Conservation (phyloP, 2,329 filamentous ascomycete species). For the Pestalotiopsis sp. region DNA sequence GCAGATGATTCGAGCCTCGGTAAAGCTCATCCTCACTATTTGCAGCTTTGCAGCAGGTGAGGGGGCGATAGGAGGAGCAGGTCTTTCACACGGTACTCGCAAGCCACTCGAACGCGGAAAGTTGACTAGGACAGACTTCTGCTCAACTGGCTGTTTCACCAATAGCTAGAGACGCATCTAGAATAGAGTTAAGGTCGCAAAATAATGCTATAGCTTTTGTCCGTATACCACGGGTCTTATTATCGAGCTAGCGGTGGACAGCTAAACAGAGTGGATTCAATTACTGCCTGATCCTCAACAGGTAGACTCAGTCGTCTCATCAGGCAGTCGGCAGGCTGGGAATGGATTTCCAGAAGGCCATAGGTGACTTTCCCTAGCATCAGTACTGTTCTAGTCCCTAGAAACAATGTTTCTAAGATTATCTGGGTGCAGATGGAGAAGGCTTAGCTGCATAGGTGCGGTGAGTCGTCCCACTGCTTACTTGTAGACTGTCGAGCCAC, state of each 20-base stretch:
- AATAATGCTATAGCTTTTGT: too few species aligned
- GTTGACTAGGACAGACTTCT: neutral
- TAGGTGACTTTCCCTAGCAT: too few species aligned
- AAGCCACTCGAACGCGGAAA: neutral
- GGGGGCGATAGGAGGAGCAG: neutral
- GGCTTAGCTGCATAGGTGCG: neutral
- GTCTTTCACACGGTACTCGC: neutral
- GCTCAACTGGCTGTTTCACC: neutral
- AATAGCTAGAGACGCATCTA: neutral
- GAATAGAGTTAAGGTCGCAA: neutral
- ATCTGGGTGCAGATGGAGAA: neutral
- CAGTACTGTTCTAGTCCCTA: neutral
- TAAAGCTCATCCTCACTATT: neutral
- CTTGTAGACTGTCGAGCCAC: neutral
- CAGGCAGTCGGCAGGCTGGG: too few species aligned
- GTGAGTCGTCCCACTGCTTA: neutral
- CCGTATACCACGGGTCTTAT: too few species aligned
- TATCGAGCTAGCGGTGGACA: too few species aligned
- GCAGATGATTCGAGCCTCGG: neutral
- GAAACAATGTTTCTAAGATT: neutral
- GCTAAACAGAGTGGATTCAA: too few species aligned
- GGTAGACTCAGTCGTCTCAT: too few species aligned
- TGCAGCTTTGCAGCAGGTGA: neutral
- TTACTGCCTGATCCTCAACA: too few species aligned
- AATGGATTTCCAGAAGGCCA: too few species aligned